Evolutionary conservation across 495 filamentous ascomycete genomes (phyloP).

Genomic region (Penicillium coffeae): DNA sequence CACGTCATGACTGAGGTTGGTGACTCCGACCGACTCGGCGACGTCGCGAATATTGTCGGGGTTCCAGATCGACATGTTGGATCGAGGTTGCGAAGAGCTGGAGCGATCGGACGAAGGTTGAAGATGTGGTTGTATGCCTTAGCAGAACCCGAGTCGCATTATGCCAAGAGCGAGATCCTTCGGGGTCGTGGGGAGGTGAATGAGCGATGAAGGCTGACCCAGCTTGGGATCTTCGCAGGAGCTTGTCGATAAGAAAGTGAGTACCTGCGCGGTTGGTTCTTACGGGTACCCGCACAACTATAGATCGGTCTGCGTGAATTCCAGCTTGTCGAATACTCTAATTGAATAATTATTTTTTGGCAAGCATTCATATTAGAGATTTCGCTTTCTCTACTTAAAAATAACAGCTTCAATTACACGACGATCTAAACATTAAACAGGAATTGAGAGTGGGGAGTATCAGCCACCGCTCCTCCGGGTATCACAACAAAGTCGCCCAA

Average conservation of each 20-base stretch:
- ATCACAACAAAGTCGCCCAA: slow-evolving; percentile 20
- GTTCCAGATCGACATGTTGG: slow-evolving; percentile 74
- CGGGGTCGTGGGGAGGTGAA: not conserved
- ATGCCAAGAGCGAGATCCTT: slow-evolving; percentile 2
- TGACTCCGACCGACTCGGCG: slow-evolving; percentile 89
- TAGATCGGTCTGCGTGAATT: no score
- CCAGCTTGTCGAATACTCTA: no score
- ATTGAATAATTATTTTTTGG: no score
- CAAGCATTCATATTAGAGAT: no score
- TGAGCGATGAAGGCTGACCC: not conserved
- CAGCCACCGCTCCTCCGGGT: slow-evolving; percentile 23
- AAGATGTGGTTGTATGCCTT: not conserved
- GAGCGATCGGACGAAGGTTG: not conserved
- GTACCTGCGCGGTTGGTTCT: slow-evolving; percentile 13
- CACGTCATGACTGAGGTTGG: slow-evolving; percentile 72
- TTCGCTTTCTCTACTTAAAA: no score
- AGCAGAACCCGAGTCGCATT: slow-evolving; percentile 13
- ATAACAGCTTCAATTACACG: no score
- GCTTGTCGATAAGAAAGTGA: slow-evolving; percentile 17
- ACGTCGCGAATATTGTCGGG: slow-evolving; percentile 92
- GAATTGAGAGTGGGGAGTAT: slow-evolving; percentile 14
- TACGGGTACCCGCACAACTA: slow-evolving; percentile 10
- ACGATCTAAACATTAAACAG: not conserved
- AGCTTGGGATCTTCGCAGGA: slow-evolving; percentile 1
- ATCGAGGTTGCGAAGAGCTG: not conserved